Evolutionary conservation across 2,329 filamentous ascomycete genomes (phyloP).

Genomic region (Furcasterigmium sp.): DNA sequence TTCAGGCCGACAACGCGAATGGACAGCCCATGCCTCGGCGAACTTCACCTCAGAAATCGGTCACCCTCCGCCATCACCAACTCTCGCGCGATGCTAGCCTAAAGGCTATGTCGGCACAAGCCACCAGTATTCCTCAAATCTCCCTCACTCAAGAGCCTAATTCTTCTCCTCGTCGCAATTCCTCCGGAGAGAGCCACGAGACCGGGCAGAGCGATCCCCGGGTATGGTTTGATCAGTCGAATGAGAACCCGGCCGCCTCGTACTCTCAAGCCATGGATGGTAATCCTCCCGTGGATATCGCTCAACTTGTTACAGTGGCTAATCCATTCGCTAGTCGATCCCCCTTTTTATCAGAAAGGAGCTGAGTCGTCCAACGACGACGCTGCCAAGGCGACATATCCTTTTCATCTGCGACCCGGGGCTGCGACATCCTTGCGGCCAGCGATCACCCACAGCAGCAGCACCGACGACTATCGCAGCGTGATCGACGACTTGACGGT

Average conservation of each 20-base stretch:
- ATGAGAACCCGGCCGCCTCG: conserved; percentile 39
- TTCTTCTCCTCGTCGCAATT: conserved; percentile 28
- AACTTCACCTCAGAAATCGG: conserved; percentile 37
- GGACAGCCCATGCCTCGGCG: conserved; percentile 40
- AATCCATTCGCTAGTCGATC: conserved; percentile 32
- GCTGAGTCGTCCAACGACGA: conserved; percentile 48
- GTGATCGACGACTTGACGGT: conserved; percentile 86
- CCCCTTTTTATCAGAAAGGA: conserved; percentile 50
- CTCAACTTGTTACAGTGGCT: conserved; percentile 1
- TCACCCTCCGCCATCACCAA: conserved; percentile 42
- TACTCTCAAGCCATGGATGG: conserved; percentile 44
- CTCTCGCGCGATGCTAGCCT: conserved; percentile 34
- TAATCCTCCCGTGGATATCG: conserved; percentile 20
- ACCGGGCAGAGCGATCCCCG: conserved; percentile 45
- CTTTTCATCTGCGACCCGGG: conserved; percentile 16
- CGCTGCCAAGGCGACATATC: conserved; percentile 12
- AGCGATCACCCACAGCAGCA: conserved; percentile 44
- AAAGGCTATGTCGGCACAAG: conserved; percentile 10
- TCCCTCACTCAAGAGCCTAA: background rate
- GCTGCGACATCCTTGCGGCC: conserved; percentile 20
- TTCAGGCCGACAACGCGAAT: conserved; percentile 8
- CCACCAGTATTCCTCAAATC: background rate
- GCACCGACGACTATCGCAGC: conserved; percentile 69
- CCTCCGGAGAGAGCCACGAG: conserved; percentile 43
- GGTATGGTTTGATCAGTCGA: conserved; percentile 50